These are phyloP conservation scores for Xylona heveae DNA, from an alignment of 495 filamentous ascomycete species.

Conservation along the genomic window DNA sequence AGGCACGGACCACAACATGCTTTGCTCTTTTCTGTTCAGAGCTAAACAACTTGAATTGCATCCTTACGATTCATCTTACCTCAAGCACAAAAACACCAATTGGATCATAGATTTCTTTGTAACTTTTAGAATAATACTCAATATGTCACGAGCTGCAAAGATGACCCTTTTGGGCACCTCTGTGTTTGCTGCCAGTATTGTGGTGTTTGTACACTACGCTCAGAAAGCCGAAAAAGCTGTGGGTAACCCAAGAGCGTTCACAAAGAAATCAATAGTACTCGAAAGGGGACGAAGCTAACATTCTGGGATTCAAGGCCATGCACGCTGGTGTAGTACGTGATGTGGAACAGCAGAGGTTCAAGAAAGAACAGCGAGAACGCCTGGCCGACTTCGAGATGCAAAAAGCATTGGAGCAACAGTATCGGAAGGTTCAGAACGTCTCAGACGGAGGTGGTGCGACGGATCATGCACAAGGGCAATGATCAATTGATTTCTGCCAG, in stretches of 20 bases:
- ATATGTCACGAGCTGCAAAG: conserved; percentile 89
- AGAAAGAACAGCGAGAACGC: conserved; percentile 57
- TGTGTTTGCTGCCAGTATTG: conserved; percentile 49
- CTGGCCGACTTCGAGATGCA: conserved; percentile 91
- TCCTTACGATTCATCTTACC: too few species aligned
- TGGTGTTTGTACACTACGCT: conserved; percentile 72
- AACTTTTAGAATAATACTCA: too few species aligned
- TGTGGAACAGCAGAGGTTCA: conserved; percentile 80
- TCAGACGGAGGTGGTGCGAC: conserved; percentile 12
- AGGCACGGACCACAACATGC: too few species aligned
- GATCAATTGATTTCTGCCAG: too few species aligned
- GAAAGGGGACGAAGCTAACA: conserved; percentile 3
- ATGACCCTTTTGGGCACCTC: conserved; percentile 61
- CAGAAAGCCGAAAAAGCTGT: conserved; percentile 79
- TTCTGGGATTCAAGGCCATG: conserved; percentile 47
- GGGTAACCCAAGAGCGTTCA: conserved; percentile 11
- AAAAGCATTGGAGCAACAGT: conserved; percentile 64
- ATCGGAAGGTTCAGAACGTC: conserved; percentile 65
- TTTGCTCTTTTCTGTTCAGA: too few species aligned
- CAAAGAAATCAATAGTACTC: conserved; percentile 4
- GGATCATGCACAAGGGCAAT: too few species aligned
- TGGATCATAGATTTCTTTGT: too few species aligned
- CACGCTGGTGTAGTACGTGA: conserved; percentile 86
- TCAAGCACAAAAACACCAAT: too few species aligned
- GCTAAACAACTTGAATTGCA: too few species aligned